Evolutionary conservation across 768 basidiomycete species (phyloP).

Genomic region (Saitozyma sp.): DNA sequence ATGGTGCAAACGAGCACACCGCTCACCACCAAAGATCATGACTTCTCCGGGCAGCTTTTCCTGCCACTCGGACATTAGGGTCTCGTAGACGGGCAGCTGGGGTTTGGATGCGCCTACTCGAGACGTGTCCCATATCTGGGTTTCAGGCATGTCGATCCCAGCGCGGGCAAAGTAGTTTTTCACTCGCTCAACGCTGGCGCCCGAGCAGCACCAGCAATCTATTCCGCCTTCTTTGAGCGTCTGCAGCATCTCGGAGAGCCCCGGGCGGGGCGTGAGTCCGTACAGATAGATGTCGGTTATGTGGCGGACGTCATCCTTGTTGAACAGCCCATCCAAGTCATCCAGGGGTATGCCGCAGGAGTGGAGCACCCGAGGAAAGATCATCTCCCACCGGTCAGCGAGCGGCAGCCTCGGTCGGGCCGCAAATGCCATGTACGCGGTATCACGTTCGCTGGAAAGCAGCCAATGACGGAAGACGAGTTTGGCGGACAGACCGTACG

Average conservation of each 20-base stretch:
- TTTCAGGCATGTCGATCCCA: background rate
- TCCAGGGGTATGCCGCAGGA: conserved; percentile 4
- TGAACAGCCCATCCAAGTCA: background rate
- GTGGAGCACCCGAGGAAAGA: conserved; percentile 9
- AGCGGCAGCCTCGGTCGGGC: too few relatives aligned
- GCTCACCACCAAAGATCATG: conserved; percentile 7
- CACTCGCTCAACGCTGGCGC: background rate
- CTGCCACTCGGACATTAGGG: background rate
- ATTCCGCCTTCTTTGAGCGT: conserved; percentile 5
- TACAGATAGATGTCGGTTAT: conserved; percentile 3
- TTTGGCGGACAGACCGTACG: conserved; percentile 2
- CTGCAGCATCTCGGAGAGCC: conserved; percentile 6
- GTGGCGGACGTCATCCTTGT: conserved; percentile 1
- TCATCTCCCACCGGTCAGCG: background rate
- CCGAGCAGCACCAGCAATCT: conserved; percentile 7
- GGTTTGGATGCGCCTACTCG: background rate
- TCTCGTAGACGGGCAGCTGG: background rate
- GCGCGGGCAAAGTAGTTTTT: conserved; percentile 4
- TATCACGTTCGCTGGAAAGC: too few relatives aligned
- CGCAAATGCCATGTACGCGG: background rate
- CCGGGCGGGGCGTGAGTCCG: conserved; percentile 6
- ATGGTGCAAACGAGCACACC: background rate
- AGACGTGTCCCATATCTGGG: background rate
- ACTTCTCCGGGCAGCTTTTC: conserved; percentile 5
- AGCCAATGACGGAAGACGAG: background rate